These are phyloP conservation scores for Skeletonema costatum DNA, from an alignment of 108 stramenopile species.

Conservation along the genomic window DNA sequence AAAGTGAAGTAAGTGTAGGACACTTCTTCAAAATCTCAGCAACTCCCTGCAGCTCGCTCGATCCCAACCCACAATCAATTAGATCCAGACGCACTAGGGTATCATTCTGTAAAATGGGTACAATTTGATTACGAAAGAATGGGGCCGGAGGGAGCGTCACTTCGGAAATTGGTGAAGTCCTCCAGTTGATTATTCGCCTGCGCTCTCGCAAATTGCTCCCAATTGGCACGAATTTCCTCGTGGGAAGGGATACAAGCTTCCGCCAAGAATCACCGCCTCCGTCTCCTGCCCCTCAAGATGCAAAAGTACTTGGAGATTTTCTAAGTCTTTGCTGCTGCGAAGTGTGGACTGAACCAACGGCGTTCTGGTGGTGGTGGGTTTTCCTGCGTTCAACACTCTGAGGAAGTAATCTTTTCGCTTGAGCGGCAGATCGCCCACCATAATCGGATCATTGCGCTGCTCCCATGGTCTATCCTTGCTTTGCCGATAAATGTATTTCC, in stretches of 20 bases:
- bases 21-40: not conserved
- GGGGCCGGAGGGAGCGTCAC: conserved; percentile 1
- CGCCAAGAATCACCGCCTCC: not conserved
- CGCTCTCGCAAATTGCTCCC: not conserved
- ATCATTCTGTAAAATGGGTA: not conserved
- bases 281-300: not conserved
- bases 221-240: not conserved
- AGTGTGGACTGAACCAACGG: not conserved
- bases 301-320: not conserved
- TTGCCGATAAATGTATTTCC: not conserved
- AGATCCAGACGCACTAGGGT: conserved; percentile 1
- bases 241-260: not conserved
- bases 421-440: not conserved
- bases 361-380: not conserved
- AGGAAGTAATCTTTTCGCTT: not conserved
- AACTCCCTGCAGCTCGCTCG: not conserved
- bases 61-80: not conserved
- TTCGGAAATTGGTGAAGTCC: not conserved
- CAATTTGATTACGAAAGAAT: conserved; percentile 1
- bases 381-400: not conserved
- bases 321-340: no score
- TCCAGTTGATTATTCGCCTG: not conserved
- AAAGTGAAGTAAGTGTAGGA: not conserved
- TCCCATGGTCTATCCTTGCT: not conserved
- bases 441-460: not conserved